Evolutionary conservation across 2,329 filamentous ascomycete species (phyloP), one percentile per base, ranked within the genome.

Genomic region (Trichothecium sympodiale): DNA sequence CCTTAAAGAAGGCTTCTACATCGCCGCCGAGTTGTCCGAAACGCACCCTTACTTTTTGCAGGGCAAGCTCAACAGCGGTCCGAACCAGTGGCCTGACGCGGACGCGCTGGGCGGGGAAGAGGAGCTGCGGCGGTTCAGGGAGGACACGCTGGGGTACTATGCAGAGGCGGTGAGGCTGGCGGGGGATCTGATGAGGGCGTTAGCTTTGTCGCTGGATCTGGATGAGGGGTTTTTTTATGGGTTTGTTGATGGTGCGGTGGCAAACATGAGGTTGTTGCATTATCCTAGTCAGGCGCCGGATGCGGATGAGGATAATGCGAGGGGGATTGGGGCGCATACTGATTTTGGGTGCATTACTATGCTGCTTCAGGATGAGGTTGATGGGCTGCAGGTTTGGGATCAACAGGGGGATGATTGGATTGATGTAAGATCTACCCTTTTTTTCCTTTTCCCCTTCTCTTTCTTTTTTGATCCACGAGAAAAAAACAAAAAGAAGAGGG

Each of bases 291-390:
- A 60, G 38, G 54, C 51, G 3, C 42, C 49, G 0, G 55, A 59
- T 15, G 45, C 43, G 5, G 49, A 57, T 18, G 48, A 51, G 33
- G 51, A 49, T 29, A 49, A 56, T 46, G 48, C 52, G 45, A 29
- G 60, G 44, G 36, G 61, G 51, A 55, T 59, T 2, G 68, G 69
- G 1, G 67, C 65, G 3, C 71, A 73, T 42, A 71, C 67, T 1
- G 71, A 73, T 44, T 75, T 71, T 42, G 67, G 69, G n/a, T 64
- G 64, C 33, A 62, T 75, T 30, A 75, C 71, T 1, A 55, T 75
- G 20, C 61, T 76, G 9, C 57, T 74, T 3, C 70, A 74, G 44
- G 67, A 69, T 39, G 53, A 54, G 3, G 53, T 63, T 12, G 61
- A 63, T 20, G 71, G 69, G 1, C 57, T 76, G 2, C 60, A 76